Conservation (phyloP, 345 rosid species). For the thale cress (Arabidopsis thaliana) region TAIR10.1 NC_003076.8:23396001-23396500, state of each 20-base stretch:
- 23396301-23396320: slow-evolving; percentile 19
- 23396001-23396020: slow-evolving; percentile 72
- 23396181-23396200: slow-evolving; percentile 81
- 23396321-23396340: neutral
- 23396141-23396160: slow-evolving; percentile 83
- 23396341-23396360: neutral
- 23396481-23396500: slow-evolving; percentile 90
- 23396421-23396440: slow-evolving; percentile 71
- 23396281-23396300: slow-evolving; percentile 35
- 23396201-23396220: slow-evolving; percentile 86
- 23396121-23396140: slow-evolving; percentile 94
- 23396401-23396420: slow-evolving; percentile 56
- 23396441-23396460: slow-evolving; percentile 84
- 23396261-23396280: slow-evolving; percentile 70
- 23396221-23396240: slow-evolving; percentile 92
- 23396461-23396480: slow-evolving; percentile 89
- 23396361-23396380: slow-evolving; percentile 56
- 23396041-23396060: slow-evolving; percentile 12
- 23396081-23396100: neutral
- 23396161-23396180: slow-evolving; percentile 87
- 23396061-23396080: slow-evolving; percentile 2
- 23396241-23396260: slow-evolving; percentile 96
- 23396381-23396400: slow-evolving; percentile 52
- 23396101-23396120: slow-evolving; percentile 49
- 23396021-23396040: slow-evolving; percentile 16